phyloP scores from a whole-genome alignment of 768 basidiomycete genomes.

The Termitomyces sp. region DNA sequence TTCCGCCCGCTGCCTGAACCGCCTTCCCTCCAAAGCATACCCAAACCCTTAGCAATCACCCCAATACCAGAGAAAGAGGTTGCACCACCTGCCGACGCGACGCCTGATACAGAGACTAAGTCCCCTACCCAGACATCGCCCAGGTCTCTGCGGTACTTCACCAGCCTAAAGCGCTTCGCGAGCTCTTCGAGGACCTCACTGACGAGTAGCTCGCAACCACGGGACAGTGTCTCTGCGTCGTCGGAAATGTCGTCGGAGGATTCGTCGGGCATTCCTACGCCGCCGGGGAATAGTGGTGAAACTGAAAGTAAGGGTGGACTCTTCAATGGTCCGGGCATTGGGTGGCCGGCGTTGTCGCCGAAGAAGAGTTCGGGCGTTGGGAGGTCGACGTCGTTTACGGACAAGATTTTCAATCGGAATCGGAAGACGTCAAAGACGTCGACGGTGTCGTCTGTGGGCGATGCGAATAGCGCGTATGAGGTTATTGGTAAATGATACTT shows the following conservation, averaged over 20 bases:
- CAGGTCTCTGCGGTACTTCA: conserved; percentile 51
- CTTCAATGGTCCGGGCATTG: conserved; percentile 30
- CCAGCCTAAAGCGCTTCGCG: conserved; percentile 47
- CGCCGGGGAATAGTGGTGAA: conserved; percentile 41
- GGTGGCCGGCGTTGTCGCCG: conserved; percentile 50
- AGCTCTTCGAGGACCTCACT: conserved; percentile 32
- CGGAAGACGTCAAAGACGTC: conserved; percentile 60
- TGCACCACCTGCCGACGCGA: background rate
- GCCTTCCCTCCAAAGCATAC: background rate
- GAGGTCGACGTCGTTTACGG: conserved; percentile 60
- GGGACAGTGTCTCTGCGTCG: conserved; percentile 58
- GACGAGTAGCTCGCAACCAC: conserved; percentile 35
- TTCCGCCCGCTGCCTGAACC: conserved; percentile 11
- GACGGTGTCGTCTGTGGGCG: conserved; percentile 29
- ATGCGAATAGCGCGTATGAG: conserved; percentile 32
- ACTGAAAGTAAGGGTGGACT: background rate
- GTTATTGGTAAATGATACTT: conserved; percentile 38
- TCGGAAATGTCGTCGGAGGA: conserved; percentile 71
- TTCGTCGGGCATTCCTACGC: conserved; percentile 58
- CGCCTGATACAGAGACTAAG: background rate
- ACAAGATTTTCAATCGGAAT: conserved; percentile 53
- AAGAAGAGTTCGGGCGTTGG: conserved; percentile 48
- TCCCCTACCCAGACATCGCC: conserved; percentile 43
- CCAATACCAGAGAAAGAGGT: conserved; percentile 11
- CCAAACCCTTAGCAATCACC: background rate